Evolutionary conservation across 1,284 basidiomycete genomes (phyloP).

Genomic region (Austropuccinia psidii): DNA sequence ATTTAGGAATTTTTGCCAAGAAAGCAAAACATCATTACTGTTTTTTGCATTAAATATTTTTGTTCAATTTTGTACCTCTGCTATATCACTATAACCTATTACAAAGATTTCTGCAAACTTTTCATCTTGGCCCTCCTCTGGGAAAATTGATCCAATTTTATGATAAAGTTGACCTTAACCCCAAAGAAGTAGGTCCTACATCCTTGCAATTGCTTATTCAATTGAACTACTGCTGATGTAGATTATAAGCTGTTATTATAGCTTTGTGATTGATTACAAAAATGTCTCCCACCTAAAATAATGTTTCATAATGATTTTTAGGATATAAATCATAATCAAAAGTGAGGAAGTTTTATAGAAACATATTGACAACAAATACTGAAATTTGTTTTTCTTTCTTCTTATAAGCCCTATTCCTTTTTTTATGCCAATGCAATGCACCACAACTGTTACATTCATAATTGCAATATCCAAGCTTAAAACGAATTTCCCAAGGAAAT

Average conservation of each 20-base stretch:
- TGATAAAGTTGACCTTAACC: not conserved
- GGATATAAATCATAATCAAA: no score
- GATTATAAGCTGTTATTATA: conserved; percentile 1
- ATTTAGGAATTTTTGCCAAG: not conserved
- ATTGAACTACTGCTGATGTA: not conserved
- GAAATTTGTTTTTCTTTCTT: no score
- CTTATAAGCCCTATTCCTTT: no score
- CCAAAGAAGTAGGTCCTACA: not conserved
- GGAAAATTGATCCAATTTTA: not conserved
- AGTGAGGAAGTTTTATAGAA: not conserved
- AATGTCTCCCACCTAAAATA: not conserved
- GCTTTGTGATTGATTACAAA: not conserved
- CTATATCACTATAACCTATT: not conserved
- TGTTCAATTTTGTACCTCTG: not conserved
- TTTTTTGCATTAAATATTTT: not conserved
- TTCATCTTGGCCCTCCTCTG: not conserved
- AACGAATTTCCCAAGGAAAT: no score
- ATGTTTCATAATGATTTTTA: no score
- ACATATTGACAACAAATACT: not conserved
- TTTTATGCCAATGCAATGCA: not conserved
- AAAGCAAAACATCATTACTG: not conserved
- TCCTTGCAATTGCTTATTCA: not conserved
- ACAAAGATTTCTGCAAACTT: conserved; percentile 8
- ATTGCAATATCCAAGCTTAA: no score
- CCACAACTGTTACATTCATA: not conserved